Percentiles rank a stretch among this genome's conserved stretches.
These are phyloP conservation scores for Nissolia schottii DNA, from an alignment of 306 rosid genomes.

Conservation along the genomic window DNA sequence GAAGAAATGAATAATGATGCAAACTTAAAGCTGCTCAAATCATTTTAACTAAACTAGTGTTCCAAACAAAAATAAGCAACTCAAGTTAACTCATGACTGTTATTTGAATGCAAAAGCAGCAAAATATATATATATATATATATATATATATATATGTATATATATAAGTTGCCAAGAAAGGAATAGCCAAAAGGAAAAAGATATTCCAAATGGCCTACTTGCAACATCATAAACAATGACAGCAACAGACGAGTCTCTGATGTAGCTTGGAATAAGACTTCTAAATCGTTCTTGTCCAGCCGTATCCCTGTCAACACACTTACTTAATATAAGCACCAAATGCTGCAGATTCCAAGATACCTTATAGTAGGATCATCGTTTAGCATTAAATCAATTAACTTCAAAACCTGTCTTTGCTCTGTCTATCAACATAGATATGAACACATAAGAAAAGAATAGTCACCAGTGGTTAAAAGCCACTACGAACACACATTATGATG, in stretches of 20 bases:
- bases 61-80: not conserved
- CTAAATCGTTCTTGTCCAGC: conserved; percentile 68
- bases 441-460: not conserved
- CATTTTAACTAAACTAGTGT: not conserved
- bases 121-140: too few relatives aligned
- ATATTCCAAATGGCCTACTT: conserved; percentile 39
- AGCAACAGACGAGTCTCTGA: conserved; percentile 65
- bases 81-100: not conserved
- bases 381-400: not conserved
- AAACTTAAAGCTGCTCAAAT: conserved; percentile 2
- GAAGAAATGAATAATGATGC: conserved; percentile 3
- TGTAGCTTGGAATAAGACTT: conserved; percentile 67
- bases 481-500: not conserved
- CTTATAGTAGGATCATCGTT: not conserved
- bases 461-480: not conserved
- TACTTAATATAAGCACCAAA: not conserved
- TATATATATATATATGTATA: too few relatives aligned
- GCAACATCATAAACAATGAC: conserved; percentile 59
- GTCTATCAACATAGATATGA: not conserved
- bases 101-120: not conserved
- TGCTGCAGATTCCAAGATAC: conserved; percentile 5
- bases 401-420: conserved; percentile 2
- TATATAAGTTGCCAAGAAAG: conserved; percentile 15
- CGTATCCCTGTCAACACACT: conserved; percentile 45
- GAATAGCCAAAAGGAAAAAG: not conserved